Base-by-base conservation (phyloP, 75 land plant species). In the Chamaecyparis obtusa region DNA sequence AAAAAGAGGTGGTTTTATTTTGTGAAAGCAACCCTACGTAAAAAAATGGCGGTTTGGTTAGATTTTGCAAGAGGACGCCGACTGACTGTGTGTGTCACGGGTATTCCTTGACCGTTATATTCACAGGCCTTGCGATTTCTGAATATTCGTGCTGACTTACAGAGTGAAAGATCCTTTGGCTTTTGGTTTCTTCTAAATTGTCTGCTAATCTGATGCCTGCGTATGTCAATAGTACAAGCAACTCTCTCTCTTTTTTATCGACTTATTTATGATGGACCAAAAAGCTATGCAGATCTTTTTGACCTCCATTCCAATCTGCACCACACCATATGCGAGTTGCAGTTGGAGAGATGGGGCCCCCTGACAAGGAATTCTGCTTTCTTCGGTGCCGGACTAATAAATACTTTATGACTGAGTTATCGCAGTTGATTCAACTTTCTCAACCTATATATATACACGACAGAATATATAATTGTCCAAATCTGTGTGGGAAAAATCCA, bases 61-160 rank as follows among this genome's bases (percentile, higher is more conserved):
- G 83, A 32, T n/a, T 46, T 81, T 81, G 54, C 51, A 43, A 81
- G 5, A 81, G 46, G 46, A n/a, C 5, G 21, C 46, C 13, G 11
- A n/a, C 24, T 24, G 83, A 46, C 83, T n/a, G 33, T 46, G 83
- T 24, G 13, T 81, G 36, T 74, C 83, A 81, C 83, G 83, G 51
- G 54, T 44, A 9, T 78, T 1, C 46, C 39, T 78, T 78, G 81
- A 41, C 81, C 35, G 80, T 77, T 77, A 16, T 3, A 44, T 41
- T 81, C 76, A 24, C 76, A 74, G 33, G n/a, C 15, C 76, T 74
- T 81, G 32, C 21, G 10, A 46, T 81, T 41, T 5, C 43, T 5
- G 44, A 15, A 41, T 17, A 46, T 46, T 81, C 54, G 46, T 24
- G 46, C 49, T 81, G 48, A 46, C 32, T 46, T 81, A 30, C 83